Evolutionary conservation across 179 eudicot species (phyloP).

Genomic region (Drosera spatulata): DNA sequence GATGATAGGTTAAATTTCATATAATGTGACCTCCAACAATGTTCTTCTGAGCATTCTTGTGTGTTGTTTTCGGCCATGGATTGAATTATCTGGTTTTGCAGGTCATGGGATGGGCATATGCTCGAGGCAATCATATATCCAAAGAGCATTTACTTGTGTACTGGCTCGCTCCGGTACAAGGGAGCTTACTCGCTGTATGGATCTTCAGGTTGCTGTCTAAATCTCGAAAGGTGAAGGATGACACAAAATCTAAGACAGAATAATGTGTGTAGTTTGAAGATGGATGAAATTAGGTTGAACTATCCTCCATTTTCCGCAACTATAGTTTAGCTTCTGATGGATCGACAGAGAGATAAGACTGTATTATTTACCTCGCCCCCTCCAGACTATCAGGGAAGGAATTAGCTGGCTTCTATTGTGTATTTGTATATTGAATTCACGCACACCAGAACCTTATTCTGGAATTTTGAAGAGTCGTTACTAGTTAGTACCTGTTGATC

Average conservation of each 20-base stretch:
- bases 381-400: too few species aligned
- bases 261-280: conserved; percentile 6
- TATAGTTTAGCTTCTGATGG: too few species aligned
- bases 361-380: too few species aligned
- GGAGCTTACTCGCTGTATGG: conserved; percentile 73
- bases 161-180: conserved; percentile 87
- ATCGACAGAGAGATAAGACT: too few species aligned
- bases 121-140: conserved; percentile 64
- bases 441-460: too few species aligned
- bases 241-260: conserved; percentile 41
- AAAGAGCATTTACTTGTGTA: conserved; percentile 81
- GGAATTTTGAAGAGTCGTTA: too few species aligned
- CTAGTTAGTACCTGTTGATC: too few species aligned
- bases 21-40: background rate
- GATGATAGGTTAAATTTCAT: background rate
- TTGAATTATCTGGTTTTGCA: conserved; percentile 9
- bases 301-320: too few species aligned
- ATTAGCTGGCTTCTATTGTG: too few species aligned
- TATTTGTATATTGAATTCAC: too few species aligned
- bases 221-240: conserved; percentile 16
- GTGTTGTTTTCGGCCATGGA: background rate
- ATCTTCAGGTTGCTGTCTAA: conserved; percentile 31
- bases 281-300: too few species aligned
- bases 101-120: conserved; percentile 93
- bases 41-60: background rate